These are phyloP conservation scores for Pneumocystis canis DNA, from an alignment of 1,139 yeast genomes.

Conservation along the genomic window DNA sequence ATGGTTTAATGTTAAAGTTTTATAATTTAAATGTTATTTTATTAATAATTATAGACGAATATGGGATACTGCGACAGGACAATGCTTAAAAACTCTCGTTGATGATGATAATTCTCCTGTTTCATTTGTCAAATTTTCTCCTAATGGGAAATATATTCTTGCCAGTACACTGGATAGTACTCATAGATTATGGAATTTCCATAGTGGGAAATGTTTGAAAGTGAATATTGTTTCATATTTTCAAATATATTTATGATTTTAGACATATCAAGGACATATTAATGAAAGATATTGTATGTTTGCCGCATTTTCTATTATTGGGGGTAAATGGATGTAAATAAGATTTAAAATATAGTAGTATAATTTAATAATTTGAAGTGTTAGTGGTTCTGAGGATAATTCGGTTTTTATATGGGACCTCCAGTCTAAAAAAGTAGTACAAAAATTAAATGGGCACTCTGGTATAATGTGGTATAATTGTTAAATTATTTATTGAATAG, in stretches of 20 bases:
- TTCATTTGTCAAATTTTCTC: constrained; percentile 56
- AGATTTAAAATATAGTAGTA: constrained; percentile 4
- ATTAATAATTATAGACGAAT: constrained; percentile 30
- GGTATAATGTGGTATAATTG: constrained; percentile 7
- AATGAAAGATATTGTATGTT: constrained; percentile 17
- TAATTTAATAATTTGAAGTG: constrained; percentile 35
- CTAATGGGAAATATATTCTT: constrained; percentile 66
- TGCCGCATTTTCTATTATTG: constrained; percentile 12
- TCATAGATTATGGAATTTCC: constrained; percentile 68
- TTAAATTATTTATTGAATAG: neutral
- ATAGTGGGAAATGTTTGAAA: constrained; percentile 62
- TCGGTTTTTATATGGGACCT: constrained; percentile 60
- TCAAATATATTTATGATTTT: neutral
- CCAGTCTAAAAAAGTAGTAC: constrained; percentile 44
- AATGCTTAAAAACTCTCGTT: constrained; percentile 77
- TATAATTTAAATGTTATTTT: constrained; percentile 14
- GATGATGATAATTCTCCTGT: constrained; percentile 34
- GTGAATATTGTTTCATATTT: constrained; percentile 32
- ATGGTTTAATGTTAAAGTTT: constrained; percentile 49
- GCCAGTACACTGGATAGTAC: constrained; percentile 73
- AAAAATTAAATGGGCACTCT: constrained; percentile 24
- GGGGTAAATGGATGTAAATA: constrained; percentile 12
- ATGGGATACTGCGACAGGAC: constrained; percentile 80
- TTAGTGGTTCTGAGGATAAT: constrained; percentile 54
- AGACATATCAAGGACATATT: constrained; percentile 25